phyloP scores from a whole-genome alignment of 495 filamentous ascomycete genomes.

The Parathielavia hyrcaniae region DNA sequence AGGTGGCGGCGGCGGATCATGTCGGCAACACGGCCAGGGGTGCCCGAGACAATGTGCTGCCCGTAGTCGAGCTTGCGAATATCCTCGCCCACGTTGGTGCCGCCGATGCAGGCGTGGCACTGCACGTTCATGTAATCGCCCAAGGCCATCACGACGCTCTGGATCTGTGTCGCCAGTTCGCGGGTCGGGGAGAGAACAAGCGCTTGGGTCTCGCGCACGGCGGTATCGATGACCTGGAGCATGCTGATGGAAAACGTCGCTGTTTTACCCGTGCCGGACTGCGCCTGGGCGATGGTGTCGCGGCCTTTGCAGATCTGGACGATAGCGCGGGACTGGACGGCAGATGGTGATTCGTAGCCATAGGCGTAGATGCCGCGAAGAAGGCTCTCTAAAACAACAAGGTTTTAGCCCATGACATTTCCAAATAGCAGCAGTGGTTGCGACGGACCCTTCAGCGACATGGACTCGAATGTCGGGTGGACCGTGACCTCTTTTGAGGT shows the following conservation, averaged over 20 bases:
- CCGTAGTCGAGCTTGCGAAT: conserved; percentile 94
- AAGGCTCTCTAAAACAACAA: conserved; percentile 59
- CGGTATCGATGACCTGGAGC: conserved; percentile 93
- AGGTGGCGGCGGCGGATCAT: conserved; percentile 98
- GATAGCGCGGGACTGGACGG: conserved; percentile 94
- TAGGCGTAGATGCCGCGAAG: conserved; percentile 98
- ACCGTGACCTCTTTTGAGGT: conserved; percentile 97
- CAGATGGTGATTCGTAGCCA: conserved; percentile 94
- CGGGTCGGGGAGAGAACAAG: conserved; percentile 94
- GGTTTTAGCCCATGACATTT: neutral
- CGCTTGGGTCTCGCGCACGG: conserved; percentile 89
- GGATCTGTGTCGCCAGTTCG: conserved; percentile 97
- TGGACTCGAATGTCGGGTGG: conserved; percentile 53
- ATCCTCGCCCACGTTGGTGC: conserved; percentile 95
- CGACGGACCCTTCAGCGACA: conserved; percentile 59
- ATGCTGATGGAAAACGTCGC: conserved; percentile 98
- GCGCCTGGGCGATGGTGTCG: conserved; percentile 98
- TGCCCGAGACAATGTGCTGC: conserved; percentile 93
- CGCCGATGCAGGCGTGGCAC: conserved; percentile 98
- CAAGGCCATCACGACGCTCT: conserved; percentile 96
- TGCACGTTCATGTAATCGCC: conserved; percentile 99
- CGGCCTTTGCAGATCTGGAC: conserved; percentile 98
- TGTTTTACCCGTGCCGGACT: conserved; percentile 99
- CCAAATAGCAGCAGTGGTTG: neutral
- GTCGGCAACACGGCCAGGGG: conserved; percentile 93